These are phyloP conservation scores for Xylaria hypoxylon DNA, from an alignment of 2,329 filamentous ascomycete genomes.

Conservation along the genomic window DNA sequence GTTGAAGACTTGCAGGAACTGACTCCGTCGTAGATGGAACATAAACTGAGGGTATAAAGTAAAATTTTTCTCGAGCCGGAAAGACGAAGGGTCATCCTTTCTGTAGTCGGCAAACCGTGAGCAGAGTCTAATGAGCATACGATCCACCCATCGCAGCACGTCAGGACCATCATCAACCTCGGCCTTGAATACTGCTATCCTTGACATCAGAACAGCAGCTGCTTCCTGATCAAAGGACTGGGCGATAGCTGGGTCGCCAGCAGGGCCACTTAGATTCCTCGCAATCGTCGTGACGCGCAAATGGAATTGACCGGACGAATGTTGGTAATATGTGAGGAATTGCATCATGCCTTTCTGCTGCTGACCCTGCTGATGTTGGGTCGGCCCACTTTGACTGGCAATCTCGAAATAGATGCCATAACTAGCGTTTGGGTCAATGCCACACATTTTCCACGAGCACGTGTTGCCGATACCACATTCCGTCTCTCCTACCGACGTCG, in stretches of 20 bases:
- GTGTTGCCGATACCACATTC: slow-evolving; percentile 99
- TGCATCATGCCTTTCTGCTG: slow-evolving; percentile 97
- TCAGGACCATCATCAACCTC: slow-evolving; percentile 99
- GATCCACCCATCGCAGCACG: slow-evolving; percentile 96
- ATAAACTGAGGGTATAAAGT: slow-evolving; percentile 99
- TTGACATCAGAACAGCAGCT: slow-evolving; percentile 97
- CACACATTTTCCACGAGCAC: slow-evolving; percentile 99
- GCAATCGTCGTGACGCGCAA: slow-evolving; percentile 95
- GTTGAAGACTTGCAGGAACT: slow-evolving; percentile 99
- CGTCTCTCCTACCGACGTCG: slow-evolving; percentile 94
- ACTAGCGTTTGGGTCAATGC: slow-evolving; percentile 91
- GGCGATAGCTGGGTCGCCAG: slow-evolving; percentile 92
- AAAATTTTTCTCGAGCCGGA: slow-evolving; percentile 98
- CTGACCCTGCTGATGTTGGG: slow-evolving; percentile 84
- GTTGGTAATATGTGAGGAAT: slow-evolving; percentile 98
- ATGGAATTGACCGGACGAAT: slow-evolving; percentile 95
- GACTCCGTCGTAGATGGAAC: slow-evolving; percentile 97
- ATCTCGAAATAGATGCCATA: slow-evolving; percentile 99
- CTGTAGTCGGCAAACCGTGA: slow-evolving; percentile 97
- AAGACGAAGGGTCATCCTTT: slow-evolving; percentile 97
- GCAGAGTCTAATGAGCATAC: slow-evolving; percentile 97
- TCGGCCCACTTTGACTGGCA: slow-evolving; percentile 88
- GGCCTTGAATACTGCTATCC: slow-evolving; percentile 98
- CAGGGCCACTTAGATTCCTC: slow-evolving; percentile 89
- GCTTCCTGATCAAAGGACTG: slow-evolving; percentile 99